A percentile compares a stretch with the other conserved stretches of the same genome.
Evolutionary conservation across 306 rosid genomes (phyloP).

Genomic region (Cucurbita ficifolia): DNA sequence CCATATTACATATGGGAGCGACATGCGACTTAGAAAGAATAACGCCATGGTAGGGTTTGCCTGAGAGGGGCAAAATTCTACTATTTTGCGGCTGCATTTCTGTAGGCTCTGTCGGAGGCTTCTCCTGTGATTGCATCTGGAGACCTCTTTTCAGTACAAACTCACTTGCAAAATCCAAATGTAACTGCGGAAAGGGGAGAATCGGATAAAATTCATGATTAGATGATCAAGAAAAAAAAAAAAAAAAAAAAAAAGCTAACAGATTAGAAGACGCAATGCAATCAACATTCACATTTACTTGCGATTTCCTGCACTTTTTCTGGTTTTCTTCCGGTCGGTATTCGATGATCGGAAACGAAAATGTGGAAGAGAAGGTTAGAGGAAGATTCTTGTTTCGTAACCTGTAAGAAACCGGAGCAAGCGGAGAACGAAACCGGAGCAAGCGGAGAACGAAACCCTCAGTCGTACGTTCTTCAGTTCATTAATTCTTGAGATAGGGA

Average conservation of each 20-base stretch:
- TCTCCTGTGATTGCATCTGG: neutral
- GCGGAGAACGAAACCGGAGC: neutral
- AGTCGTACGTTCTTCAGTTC: neutral
- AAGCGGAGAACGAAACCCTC: neutral
- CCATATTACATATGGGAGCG: constrained; percentile 17
- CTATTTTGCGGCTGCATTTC: constrained; percentile 13
- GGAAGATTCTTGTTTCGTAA: neutral
- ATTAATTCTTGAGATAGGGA: neutral
- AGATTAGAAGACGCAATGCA: neutral
- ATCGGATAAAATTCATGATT: neutral
- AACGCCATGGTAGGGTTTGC: constrained; percentile 17
- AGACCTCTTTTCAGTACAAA: neutral
- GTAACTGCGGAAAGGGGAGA: neutral
- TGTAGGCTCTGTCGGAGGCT: neutral
- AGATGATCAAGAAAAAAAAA: neutral
- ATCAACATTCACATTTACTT: neutral
- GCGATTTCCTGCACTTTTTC: neutral
- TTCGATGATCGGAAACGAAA: neutral
- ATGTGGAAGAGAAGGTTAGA: neutral
- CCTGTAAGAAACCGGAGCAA: neutral
- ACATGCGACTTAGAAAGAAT: constrained; percentile 21
- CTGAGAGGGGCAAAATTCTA: constrained; percentile 35
- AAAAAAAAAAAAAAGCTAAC: neutral
- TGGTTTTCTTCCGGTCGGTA: neutral
- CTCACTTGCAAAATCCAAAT: neutral